Base-by-base conservation (phyloP, 106 monocot species). In the Dendrobium nobile region DNA sequence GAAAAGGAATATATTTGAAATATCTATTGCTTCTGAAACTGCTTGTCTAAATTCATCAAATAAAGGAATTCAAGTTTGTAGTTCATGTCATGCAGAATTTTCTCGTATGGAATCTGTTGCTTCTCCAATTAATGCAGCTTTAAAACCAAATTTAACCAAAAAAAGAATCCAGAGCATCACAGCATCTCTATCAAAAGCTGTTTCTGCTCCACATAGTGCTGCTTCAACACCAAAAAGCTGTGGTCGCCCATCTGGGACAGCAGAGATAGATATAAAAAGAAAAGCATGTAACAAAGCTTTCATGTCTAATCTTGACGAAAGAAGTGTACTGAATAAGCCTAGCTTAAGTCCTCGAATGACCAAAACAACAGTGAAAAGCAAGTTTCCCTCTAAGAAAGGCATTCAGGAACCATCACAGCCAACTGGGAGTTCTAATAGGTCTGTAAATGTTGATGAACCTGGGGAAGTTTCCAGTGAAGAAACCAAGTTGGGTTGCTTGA, bases 11-110 rank as follows among this genome's bases (percentile, higher is more conserved):
- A 72, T 90, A 51, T 54, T 86, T 18, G 85, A 86, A 79, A 81
- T 88, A 70, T 84, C 87, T 2, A 24, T 95, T 74, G 73, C 82
- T n/a, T 81, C 88, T 37, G 85, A 81, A 73, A 89, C 88, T 55
- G 16, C 28, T 67, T 64, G 0, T 16, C 31, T 61, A 3, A 51
- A 81, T 72, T 73, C 77, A 45, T 79, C 81, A 16, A 16, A 51
- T 51, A 15, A 51, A 26, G 41, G 59, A 18, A 78, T 22, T 55
- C 67, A 80, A 70, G 80, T 72, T 4, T 72, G 84, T 47, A n/a
- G 83, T 77, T 28, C 31, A 6, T 40, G 19, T 45, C 75, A 43
- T 15, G 45, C 56, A 20, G 86, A 79, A 76, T 70, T 68, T 73
- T 82, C 72, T 73, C 70, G 54, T 4, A 77, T 79, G 56, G 81